A percentile compares a stretch with the other conserved stretches of the same genome.
Conservation (phyloP, 768 basidiomycete genomes). For the Gymnopilus dilepis region DNA sequence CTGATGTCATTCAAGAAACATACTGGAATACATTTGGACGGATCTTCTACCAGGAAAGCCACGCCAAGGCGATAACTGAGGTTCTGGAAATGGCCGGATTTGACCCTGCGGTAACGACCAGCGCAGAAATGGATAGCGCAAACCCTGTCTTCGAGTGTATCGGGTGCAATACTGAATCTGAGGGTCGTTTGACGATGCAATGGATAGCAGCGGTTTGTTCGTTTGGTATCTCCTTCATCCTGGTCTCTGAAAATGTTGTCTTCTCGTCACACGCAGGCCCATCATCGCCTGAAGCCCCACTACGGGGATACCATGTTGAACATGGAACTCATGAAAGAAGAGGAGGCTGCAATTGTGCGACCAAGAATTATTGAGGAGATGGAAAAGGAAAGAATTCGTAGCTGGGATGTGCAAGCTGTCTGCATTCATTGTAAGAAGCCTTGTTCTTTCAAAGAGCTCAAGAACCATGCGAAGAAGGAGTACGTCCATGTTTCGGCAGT, state of each 20-base stretch:
- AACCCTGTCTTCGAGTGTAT: constrained; percentile 26
- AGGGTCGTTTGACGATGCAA: constrained; percentile 19
- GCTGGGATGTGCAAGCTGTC: not conserved
- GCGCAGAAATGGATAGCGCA: constrained; percentile 28
- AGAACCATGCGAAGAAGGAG: constrained; percentile 9
- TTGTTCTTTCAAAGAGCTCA: not conserved
- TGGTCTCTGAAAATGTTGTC: not conserved
- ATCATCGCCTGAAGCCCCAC: not conserved
- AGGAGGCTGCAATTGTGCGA: not conserved
- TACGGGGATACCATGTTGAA: not conserved
- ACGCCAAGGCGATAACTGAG: not conserved
- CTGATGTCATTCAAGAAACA: not conserved
- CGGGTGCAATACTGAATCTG: constrained; percentile 9
- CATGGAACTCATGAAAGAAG: constrained; percentile 8
- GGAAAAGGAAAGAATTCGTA: not conserved
- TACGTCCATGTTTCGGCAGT: not conserved
- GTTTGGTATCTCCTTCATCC: not conserved
- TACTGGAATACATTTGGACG: constrained; percentile 12
- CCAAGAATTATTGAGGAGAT: constrained; percentile 4
- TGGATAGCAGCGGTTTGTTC: constrained; percentile 21
- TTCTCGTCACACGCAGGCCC: not conserved
- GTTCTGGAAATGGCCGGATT: constrained; percentile 28
- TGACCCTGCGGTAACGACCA: constrained; percentile 29
- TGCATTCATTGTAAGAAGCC: constrained; percentile 11
- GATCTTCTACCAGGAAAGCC: constrained; percentile 1